Evolutionary conservation across 306 rosid genomes (phyloP).

Genomic region (Glycine tomentella): DNA sequence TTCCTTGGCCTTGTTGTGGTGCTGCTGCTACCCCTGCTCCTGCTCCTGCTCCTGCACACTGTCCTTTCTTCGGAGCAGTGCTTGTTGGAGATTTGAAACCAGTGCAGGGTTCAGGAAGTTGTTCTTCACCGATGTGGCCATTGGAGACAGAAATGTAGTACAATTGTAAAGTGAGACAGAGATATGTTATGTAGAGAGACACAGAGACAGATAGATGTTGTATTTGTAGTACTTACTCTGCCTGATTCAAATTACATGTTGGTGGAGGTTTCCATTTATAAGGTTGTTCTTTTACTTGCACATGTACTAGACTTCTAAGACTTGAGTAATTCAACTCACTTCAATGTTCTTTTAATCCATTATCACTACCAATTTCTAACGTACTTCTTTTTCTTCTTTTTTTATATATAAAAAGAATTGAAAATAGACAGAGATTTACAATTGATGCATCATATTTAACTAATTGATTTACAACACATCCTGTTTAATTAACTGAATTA

Average conservation of each 20-base stretch:
- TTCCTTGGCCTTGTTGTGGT: constrained; percentile 32
- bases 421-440: too few relatives aligned
- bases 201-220: neutral
- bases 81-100: constrained; percentile 65
- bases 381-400: too few relatives aligned
- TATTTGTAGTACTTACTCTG: neutral
- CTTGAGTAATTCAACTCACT: neutral
- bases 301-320: neutral
- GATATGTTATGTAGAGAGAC: neutral
- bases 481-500: too few relatives aligned
- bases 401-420: too few relatives aligned
- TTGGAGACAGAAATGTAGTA: constrained; percentile 26
- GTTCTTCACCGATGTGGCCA: constrained; percentile 61
- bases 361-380: too few relatives aligned
- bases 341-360: too few relatives aligned
- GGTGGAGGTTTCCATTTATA: constrained; percentile 1
- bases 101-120: constrained; percentile 57
- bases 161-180: neutral
- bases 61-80: constrained; percentile 47
- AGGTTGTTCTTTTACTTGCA: neutral
- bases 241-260: neutral
- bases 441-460: too few relatives aligned
- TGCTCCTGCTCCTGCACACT: constrained; percentile 30
- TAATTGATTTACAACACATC: too few relatives aligned
- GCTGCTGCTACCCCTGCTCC: neutral